Evolutionary conservation across 164 flowering plant species (phyloP), one percentile per base, ranked within the genome.

Genomic region (Protea cynaroides): DNA sequence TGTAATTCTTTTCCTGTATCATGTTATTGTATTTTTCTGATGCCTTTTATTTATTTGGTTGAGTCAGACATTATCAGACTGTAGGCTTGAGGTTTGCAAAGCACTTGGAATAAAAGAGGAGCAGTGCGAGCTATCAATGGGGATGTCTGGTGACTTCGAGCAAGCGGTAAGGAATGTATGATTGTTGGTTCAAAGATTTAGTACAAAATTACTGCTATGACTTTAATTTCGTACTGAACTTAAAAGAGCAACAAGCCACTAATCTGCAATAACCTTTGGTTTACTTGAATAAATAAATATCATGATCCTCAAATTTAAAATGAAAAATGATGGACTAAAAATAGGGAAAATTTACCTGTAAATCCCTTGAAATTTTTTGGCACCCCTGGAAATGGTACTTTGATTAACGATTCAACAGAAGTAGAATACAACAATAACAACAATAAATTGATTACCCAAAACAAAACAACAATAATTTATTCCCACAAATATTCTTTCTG

Each of bases 141-240:
- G 99, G 71, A 94, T 94, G 99, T 89, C 99, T 29, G 86, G 83
- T 69, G 99, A 94, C 74, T 94, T 91, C 68, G 97, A 94, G 75
- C 89, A 62, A 77, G 99, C 99, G 36, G 96, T 94, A 78, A 82
- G 86, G 7, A 54, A 11, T 25, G 52, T 58, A 8, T 17, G 61
- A 4, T 4, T 14, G 25, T 17, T 10, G 3, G 12, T 15, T 38
- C n/a, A 52, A 22, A 10, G n/a, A 14, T 14, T 63, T 51, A 1
- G 13, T 63, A 8, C 0, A 25, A 34, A 19, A 15, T 25, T 3
- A 38, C 17, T 23, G 25, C 14, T 37, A 19, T n/a, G 15, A 10
- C 14, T n/a, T 40, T 22, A 44, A 44, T 21, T 24, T 13, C 17
- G 8, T 47, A 8, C 25, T 29, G 47, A 46, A 14, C 64, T 12